phyloP scores from a whole-genome alignment of 208 protist genomes.

The Crithidia expoeki region DNA sequence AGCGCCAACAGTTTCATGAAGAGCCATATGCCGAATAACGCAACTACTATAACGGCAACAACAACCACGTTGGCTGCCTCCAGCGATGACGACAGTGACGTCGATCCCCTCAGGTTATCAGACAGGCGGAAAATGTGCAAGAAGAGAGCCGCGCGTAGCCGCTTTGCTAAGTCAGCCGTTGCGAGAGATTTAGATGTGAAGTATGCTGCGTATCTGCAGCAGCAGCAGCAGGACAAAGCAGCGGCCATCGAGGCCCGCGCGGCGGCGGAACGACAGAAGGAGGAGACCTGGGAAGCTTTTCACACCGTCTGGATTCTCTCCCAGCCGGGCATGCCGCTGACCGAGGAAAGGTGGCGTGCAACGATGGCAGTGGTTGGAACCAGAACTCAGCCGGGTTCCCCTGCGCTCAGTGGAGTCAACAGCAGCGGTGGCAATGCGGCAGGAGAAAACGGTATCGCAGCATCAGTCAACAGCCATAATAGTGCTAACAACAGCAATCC shows the following conservation, averaged over 20 bases:
- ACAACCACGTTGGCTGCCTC: too few species aligned
- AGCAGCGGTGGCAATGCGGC: too few species aligned
- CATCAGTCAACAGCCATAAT: background rate
- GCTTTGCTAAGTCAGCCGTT: constrained; percentile 30
- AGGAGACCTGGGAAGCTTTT: constrained; percentile 46
- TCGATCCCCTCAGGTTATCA: background rate
- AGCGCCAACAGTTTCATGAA: background rate
- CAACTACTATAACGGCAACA: too few species aligned
- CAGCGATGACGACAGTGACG: background rate
- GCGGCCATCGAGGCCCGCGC: constrained; percentile 10
- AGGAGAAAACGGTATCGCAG: background rate
- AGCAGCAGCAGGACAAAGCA: constrained; percentile 20
- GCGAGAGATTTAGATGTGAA: constrained; percentile 38
- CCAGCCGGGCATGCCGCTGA: constrained; percentile 63
- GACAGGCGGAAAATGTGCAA: background rate
- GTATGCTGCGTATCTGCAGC: constrained; percentile 23
- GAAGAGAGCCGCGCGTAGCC: background rate
- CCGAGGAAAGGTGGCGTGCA: constrained; percentile 37
- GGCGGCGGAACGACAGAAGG: constrained; percentile 13
- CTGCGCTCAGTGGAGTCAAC: too few species aligned
- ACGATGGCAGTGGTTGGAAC: constrained; percentile 12
- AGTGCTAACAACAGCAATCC: background rate
- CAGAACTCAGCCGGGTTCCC: background rate
- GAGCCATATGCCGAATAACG: background rate
- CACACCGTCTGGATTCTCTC: constrained; percentile 69